Percentiles rank a stretch among this genome's conserved stretches.
phyloP scores from a whole-genome alignment of 2,329 filamentous ascomycete genomes.

The Daldinia sp. region DNA sequence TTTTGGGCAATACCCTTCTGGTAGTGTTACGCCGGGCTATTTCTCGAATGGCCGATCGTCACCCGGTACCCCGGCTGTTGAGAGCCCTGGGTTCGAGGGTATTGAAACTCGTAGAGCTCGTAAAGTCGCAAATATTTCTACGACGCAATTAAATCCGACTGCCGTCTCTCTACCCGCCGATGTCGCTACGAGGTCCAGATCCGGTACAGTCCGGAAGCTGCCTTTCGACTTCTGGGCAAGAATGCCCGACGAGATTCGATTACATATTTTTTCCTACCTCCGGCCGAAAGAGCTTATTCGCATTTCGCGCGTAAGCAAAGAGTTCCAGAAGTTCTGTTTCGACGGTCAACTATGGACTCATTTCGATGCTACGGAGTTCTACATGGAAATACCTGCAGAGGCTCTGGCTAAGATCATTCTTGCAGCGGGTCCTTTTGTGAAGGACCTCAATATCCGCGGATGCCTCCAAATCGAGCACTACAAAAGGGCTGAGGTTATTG shows the following conservation, averaged over 20 bases:
- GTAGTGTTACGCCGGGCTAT: conserved; percentile 50
- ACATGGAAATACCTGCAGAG: conserved; percentile 85
- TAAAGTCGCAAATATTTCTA: conserved; percentile 65
- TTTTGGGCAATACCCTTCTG: conserved; percentile 53
- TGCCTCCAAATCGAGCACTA: conserved; percentile 90
- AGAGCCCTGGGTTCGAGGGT: conserved; percentile 57
- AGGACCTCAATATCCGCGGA: conserved; percentile 88
- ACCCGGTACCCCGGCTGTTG: conserved; percentile 56
- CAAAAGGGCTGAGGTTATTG: conserved; percentile 80
- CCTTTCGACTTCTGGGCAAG: conserved; percentile 79
- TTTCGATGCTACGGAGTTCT: conserved; percentile 88
- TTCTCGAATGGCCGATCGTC: conserved; percentile 54
- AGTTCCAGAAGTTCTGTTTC: conserved; percentile 86
- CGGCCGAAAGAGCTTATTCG: conserved; percentile 84
- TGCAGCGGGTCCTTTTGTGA: conserved; percentile 88
- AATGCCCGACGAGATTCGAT: conserved; percentile 84
- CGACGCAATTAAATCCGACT: conserved; percentile 55
- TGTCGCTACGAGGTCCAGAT: conserved; percentile 58
- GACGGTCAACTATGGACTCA: conserved; percentile 94
- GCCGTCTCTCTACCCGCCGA: conserved; percentile 75
- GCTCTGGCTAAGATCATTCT: conserved; percentile 87
- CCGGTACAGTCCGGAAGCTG: conserved; percentile 49
- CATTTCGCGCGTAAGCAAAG: conserved; percentile 79
- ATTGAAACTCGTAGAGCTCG: conserved; percentile 63
- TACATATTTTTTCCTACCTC: conserved; percentile 81